Conservation (phyloP, 371 early-diverging fungal genomes). For the Neoconidiobolus thromboides region DNA sequence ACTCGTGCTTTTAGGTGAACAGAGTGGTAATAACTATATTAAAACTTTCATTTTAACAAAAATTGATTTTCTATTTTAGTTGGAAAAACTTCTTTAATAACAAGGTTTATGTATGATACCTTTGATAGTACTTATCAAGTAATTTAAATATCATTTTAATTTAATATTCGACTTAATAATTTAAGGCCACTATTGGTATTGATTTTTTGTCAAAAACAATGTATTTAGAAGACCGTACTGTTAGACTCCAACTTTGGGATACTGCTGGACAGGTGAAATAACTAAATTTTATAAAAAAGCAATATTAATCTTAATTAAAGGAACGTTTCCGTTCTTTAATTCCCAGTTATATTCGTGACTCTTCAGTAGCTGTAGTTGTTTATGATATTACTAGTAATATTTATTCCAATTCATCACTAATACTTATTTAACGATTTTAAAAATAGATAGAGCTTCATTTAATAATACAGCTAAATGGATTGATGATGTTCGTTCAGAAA, state of each 20-base stretch:
- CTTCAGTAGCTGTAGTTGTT: constrained; percentile 95
- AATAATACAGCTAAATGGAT: constrained; percentile 95
- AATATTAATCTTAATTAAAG: constrained; percentile 14
- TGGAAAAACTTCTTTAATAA: constrained; percentile 98
- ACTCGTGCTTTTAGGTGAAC: constrained; percentile 88
- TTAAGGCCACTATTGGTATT: constrained; percentile 97
- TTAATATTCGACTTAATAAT: neutral
- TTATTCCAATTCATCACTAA: neutral
- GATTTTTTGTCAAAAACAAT: constrained; percentile 99
- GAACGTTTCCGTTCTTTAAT: constrained; percentile 93
- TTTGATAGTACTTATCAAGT: constrained; percentile 94
- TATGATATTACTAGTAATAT: constrained; percentile 82
- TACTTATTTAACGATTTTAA: neutral
- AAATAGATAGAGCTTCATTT: constrained; percentile 73
- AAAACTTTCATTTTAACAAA: neutral
- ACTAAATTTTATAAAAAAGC: constrained; percentile 1
- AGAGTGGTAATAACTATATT: constrained; percentile 51
- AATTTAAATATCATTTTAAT: constrained; percentile 7
- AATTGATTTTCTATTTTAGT: constrained; percentile 27
- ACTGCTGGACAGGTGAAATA: constrained; percentile 90
- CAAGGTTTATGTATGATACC: constrained; percentile 96
- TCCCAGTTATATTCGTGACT: constrained; percentile 96
- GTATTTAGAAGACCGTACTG: constrained; percentile 89
- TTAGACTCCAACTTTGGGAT: constrained; percentile 99
- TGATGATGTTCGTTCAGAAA: constrained; percentile 91